Percentiles rank a stretch among this genome's conserved stretches.
Conservation (phyloP, 495 filamentous ascomycete genomes). For the Jackrogersella multiformis region DNA sequence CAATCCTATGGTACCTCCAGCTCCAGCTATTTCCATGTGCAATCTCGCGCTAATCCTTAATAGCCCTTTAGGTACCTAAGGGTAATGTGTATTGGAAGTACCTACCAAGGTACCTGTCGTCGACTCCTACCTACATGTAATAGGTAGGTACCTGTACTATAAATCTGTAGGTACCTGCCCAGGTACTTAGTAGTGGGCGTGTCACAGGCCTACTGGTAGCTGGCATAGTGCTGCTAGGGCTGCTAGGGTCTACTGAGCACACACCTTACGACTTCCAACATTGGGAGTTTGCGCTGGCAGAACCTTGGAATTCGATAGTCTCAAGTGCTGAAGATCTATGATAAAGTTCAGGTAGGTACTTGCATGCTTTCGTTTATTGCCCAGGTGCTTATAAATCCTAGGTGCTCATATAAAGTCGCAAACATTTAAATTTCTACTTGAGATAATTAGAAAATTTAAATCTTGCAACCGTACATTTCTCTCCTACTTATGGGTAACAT, state of each 20-base stretch:
- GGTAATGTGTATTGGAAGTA: no score
- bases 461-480: not conserved
- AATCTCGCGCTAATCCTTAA: constrained; percentile 16
- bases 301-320: not conserved
- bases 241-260: constrained; percentile 28
- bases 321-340: not conserved
- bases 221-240: constrained; percentile 19
- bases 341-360: constrained; percentile 10
- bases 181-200: constrained; percentile 3
- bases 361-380: not conserved
- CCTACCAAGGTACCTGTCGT: no score
- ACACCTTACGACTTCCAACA: constrained; percentile 26
- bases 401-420: no score
- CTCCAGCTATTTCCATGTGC: not conserved
- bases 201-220: constrained; percentile 16
- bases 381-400: not conserved
- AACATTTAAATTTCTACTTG: no score
- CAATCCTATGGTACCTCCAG: not conserved
- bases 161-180: no score
- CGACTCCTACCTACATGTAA: no score
- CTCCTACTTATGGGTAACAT: constrained; percentile 30
- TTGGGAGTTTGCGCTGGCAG: constrained; percentile 16
- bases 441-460: constrained; percentile 1
- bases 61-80: no score
- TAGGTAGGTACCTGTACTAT: no score